Base-by-base conservation (phyloP, 2,329 filamentous ascomycete species). In the Botryotinia globosa region DNA sequence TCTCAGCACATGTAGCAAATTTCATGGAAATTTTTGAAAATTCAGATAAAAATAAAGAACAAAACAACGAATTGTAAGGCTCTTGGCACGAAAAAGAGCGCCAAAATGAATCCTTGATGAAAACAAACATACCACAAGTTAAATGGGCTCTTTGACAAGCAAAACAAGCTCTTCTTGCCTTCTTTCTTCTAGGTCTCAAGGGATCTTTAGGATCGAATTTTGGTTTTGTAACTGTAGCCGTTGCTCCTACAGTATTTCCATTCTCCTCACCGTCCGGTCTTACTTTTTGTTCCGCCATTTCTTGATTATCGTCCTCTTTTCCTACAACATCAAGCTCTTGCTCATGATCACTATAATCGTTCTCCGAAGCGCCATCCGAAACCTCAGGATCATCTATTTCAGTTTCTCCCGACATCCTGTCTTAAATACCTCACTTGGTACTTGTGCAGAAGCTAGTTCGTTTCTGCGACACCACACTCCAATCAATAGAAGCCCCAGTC, bases 131-230 rank as follows among this genome's bases (percentile, higher is more conserved):
- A 98, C 96, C 95, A 85, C 96, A 99, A 76, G 96, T 99, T 81
- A 99, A 85, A 87, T 99, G 96, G 75, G 96, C 96, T 83, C 95
- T 88, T 84, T 99, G 96, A 83, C 96, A 99, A 76, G 96, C 95
- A 88, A 92, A 97, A 83, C 96, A 99, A 73, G 96, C 96, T 82
- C 96, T 88, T 78, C 95, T 89, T 54, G 96, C 96, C 87, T 99
- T 99, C 86, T 98, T 99, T 80, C 96, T 89, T 78, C 94, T 88
- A 29, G 96, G 95, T 74, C 96, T 90, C 79, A 91, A 87, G 72
- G 95, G 94, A 81, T 99, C 96, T 83, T 98, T 98, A 72, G 94
- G 89, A 84, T 93, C 87, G 81, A 90, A 87, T 83, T 91, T 91
- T 48, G 80, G 79, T 83, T 91, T 92, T 83, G 75, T 85, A 83